Percentiles rank a stretch among this genome's conserved stretches.
These are phyloP conservation scores for Heterobasidion annosum DNA, from an alignment of 1,284 basidiomycete genomes.

Conservation along the genomic window DNA sequence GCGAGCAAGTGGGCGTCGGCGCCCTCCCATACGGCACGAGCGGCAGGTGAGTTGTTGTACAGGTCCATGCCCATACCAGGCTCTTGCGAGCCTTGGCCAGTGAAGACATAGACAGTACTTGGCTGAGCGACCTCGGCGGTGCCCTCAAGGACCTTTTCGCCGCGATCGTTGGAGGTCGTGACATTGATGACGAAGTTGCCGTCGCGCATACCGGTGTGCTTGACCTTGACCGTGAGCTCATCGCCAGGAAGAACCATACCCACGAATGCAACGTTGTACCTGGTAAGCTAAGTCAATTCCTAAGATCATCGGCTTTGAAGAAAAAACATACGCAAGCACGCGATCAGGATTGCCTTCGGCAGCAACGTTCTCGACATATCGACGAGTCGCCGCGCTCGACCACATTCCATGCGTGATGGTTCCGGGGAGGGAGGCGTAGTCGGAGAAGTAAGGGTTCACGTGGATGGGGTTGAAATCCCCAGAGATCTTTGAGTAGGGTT, in stretches of 20 bases:
- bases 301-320: slow-evolving; percentile 1
- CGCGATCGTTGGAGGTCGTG: slow-evolving; percentile 78
- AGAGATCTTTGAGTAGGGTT: slow-evolving; percentile 92
- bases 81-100: slow-evolving; percentile 97
- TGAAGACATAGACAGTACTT: slow-evolving; percentile 94
- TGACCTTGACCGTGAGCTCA: slow-evolving; percentile 81
- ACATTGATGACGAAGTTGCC: slow-evolving; percentile 92
- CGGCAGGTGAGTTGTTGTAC: slow-evolving; percentile 88
- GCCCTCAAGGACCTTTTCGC: slow-evolving; percentile 89
- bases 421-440: slow-evolving; percentile 87
- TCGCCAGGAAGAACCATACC: slow-evolving; percentile 98
- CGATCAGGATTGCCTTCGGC: slow-evolving; percentile 90
- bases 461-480: slow-evolving; percentile 99
- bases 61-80: slow-evolving; percentile 99
- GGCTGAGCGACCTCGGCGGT: slow-evolving; percentile 91
- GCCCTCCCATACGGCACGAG: slow-evolving; percentile 94
- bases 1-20: slow-evolving; percentile 90
- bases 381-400: slow-evolving; percentile 91
- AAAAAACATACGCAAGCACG: slow-evolving; percentile 64
- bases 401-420: slow-evolving; percentile 99
- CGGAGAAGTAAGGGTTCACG: slow-evolving; percentile 96
- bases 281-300: slow-evolving; percentile 21
- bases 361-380: slow-evolving; percentile 89
- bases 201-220: slow-evolving; percentile 85
- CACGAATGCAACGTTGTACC: slow-evolving; percentile 88